Evolutionary conservation across 176 grass and related monocot genomes (phyloP), one percentile per base, ranked within the genome.

Genomic region (Oryza brachyantha): DNA sequence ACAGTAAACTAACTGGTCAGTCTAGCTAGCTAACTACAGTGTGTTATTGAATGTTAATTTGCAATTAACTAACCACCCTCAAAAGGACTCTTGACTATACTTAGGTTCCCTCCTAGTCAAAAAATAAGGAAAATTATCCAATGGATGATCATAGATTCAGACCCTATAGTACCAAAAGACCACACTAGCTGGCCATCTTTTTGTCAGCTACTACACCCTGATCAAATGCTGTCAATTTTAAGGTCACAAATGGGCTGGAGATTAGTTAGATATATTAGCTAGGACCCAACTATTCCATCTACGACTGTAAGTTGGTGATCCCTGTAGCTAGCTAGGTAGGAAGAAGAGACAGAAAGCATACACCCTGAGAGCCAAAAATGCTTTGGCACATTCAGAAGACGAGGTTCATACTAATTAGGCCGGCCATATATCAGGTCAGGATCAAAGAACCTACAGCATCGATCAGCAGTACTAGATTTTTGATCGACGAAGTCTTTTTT

Each of bases 281-380:
- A 36, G 13, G 34, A 40, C 0, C 36, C 10, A 84, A 61, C 36
- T 68, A 60, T 61, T 68, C 24, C 31, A 64, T 64, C 55, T n/a
- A n/a, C n/a, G 6, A 24, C 21, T 55, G 19, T 24, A 57, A 22
- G 52, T 57, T 38, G 77, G 66, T 39, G 37, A 24, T 54, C 22
- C 40, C 22, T 52, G 3, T 28, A 46, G 64, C n/a, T n/a, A n/a
- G n/a, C n/a, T n/a, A n/a, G n/a, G n/a, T n/a, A n/a, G n/a, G n/a
- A n/a, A n/a, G 38, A 64, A 64, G 57, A 78, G 57, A 68, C 73
- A 77, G 46, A 61, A 65, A 61, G 24, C 40, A 50, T 60, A 27
- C 64, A 68, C 1, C 27, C 14, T 84, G 73, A 70, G 22, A 61
- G 10, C 37, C 40, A 63, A 78, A 78, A 61, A 77, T 70, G 40